Conservation (phyloP, 345 rosid genomes). For the Eucalyptus tenuipes region DNA sequence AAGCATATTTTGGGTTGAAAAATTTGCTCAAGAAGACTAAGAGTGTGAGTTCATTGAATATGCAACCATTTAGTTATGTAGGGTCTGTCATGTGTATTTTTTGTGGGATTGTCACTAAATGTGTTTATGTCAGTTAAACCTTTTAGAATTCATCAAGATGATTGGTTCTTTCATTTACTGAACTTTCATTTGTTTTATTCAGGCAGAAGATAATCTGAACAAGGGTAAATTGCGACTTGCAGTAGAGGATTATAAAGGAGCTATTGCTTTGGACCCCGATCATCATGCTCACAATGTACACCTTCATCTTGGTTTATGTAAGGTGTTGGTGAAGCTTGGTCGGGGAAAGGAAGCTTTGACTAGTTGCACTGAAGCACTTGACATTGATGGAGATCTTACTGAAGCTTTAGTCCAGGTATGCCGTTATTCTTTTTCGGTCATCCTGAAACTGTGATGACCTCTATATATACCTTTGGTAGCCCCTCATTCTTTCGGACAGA, state of each 20-base stretch:
- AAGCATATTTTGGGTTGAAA: slow-evolving; percentile 92
- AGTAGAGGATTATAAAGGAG: slow-evolving; percentile 79
- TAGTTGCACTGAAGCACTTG: slow-evolving; percentile 76
- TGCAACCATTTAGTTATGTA: not conserved
- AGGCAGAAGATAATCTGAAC: slow-evolving; percentile 91
- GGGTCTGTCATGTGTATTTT: not conserved
- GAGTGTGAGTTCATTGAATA: slow-evolving; percentile 38
- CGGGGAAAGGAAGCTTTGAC: slow-evolving; percentile 86
- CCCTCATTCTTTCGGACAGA: not conserved
- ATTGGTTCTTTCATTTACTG: not conserved
- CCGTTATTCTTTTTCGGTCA: not conserved
- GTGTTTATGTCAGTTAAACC: not conserved
- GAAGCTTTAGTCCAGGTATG: slow-evolving; percentile 92
- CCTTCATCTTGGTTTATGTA: slow-evolving; percentile 91
- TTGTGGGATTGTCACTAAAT: not conserved
- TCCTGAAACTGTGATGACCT: not conserved
- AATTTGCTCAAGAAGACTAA: slow-evolving; percentile 92
- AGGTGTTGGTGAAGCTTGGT: slow-evolving; percentile 85
- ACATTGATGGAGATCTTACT: slow-evolving; percentile 65
- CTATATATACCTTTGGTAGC: not conserved
- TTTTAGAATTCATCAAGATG: not conserved
- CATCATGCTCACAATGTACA: slow-evolving; percentile 80
- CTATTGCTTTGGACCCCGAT: slow-evolving; percentile 80
- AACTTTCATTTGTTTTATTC: not conserved
- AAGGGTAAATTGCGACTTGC: slow-evolving; percentile 90